Evolutionary conservation across 2,329 filamentous ascomycete species (phyloP), one percentile per base, ranked within the genome.

Genomic region (Clarireedia hainanense): DNA sequence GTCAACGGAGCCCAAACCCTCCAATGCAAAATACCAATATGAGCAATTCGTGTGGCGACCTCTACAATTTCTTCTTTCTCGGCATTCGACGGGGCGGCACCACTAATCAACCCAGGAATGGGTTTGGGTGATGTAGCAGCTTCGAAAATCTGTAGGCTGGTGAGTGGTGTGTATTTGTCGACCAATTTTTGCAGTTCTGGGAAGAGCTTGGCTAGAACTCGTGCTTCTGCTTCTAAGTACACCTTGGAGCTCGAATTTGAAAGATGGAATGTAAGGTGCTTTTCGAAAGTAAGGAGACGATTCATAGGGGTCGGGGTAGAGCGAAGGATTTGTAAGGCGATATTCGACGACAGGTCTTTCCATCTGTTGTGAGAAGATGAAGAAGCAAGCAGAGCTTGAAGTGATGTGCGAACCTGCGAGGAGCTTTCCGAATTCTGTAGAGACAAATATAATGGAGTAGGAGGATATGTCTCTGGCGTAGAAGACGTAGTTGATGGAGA

Each of bases 21-120:
- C 91, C 91, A 96, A 71, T 96, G 91, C 24, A 97, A 74, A 5
- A 94, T 78, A 14, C 88, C 84, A 46, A 96, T 82, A 67, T 96
- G 92, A 5, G 89, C 86, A 50, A 96, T 77, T 47, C 89, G 83
- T 46, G 84, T 86, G 1, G 89, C 83, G 69, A 96, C 81, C 57
- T 90, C 85, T 45, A 79, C 76, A 39, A 88, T 61, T 23, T 68
- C 64, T 5, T 66, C 64, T 36, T 65, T 68, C 12, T 52, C 39
- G 5, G 54, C 59, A 40, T 17, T 56, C 2, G 14, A 12, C 20
- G 54, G 57, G 14, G 40, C 5, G 20, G 20, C 40, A 3, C 42
- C 30, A 12, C 27, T 30, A 3, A 57, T 23, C 37, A 24, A 46
- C 15, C 56, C 51, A 4, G 61, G 47, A 9, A 58, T 50, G 23